Percentiles rank a stretch among this genome's conserved stretches.
Evolutionary conservation across 192 early-diverging fungal species (phyloP).

Genomic region (Piromyces sp.): DNA sequence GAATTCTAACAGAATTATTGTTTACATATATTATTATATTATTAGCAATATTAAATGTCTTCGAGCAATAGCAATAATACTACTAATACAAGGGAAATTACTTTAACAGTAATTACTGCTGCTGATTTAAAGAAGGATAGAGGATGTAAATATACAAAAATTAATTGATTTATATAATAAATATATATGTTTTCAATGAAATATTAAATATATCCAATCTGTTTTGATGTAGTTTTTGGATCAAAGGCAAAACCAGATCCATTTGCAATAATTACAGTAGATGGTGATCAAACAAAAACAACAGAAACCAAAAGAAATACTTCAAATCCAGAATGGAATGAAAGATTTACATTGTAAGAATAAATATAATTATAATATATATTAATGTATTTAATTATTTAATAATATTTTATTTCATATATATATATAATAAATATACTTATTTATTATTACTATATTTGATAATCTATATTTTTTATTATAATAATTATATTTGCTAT

Average conservation of each 20-base stretch:
- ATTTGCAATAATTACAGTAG: conserved; percentile 87
- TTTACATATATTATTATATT: neutral
- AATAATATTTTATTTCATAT: too few relatives aligned
- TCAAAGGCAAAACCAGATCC: conserved; percentile 54
- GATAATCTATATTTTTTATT: too few relatives aligned
- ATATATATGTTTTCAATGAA: too few relatives aligned
- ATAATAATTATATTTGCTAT: too few relatives aligned
- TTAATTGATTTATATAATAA: too few relatives aligned
- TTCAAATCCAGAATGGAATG: conserved; percentile 93
- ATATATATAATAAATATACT: too few relatives aligned
- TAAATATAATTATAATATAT: too few relatives aligned
- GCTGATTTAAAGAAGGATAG: neutral
- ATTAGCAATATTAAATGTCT: neutral
- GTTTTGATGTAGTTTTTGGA: neutral
- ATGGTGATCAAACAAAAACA: conserved; percentile 88
- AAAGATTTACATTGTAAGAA: conserved; percentile 18
- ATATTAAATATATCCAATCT: too few relatives aligned
- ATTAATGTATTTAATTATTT: too few relatives aligned
- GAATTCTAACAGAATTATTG: too few relatives aligned
- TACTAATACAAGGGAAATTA: neutral
- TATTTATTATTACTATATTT: too few relatives aligned
- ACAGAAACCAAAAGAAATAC: conserved; percentile 73
- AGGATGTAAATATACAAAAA: too few relatives aligned
- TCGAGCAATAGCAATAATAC: neutral
- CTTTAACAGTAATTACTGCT: neutral